Evolutionary conservation across 495 filamentous ascomycete genomes (phyloP).

Genomic region (Podospora appendiculata): DNA sequence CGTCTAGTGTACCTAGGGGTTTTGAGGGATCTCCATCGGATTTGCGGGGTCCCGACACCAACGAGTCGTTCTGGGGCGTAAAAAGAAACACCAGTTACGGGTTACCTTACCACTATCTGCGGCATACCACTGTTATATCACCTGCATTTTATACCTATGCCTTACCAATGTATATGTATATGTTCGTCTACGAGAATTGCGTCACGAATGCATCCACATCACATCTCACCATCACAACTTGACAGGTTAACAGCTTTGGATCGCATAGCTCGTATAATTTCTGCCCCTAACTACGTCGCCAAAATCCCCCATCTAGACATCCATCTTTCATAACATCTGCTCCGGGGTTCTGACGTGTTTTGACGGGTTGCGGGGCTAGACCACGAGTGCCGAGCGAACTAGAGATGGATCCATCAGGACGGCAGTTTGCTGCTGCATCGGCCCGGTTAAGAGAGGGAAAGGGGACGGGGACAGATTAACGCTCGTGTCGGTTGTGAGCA

Average conservation of each 20-base stretch:
- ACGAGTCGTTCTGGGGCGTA: too few species aligned
- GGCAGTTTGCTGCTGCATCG: too few species aligned
- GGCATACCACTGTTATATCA: too few species aligned
- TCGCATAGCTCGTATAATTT: slow-evolving; percentile 22
- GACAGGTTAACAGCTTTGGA: neutral
- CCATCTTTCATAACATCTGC: slow-evolving; percentile 12
- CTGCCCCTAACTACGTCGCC: slow-evolving; percentile 13
- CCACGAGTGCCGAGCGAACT: neutral
- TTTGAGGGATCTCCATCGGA: neutral
- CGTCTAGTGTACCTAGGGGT: neutral
- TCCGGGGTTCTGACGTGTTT: slow-evolving; percentile 4
- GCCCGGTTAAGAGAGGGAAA: slow-evolving; percentile 6
- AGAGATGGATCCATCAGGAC: neutral
- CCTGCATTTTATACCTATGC: neutral
- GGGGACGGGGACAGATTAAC: slow-evolving; percentile 7
- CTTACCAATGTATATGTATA: too few species aligned
- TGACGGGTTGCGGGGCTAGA: neutral
- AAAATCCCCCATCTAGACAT: slow-evolving; percentile 13
- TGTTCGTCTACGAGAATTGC: neutral
- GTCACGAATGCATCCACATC: neutral
- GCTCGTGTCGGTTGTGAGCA: slow-evolving; percentile 7
- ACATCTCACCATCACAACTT: neutral
- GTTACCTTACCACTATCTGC: too few species aligned
- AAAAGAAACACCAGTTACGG: too few species aligned
- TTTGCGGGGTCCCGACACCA: neutral